A percentile compares a stretch with the other conserved stretches of the same genome.
phyloP scores from a whole-genome alignment of 2,329 filamentous ascomycete species.

The Colletotrichum musae region DNA sequence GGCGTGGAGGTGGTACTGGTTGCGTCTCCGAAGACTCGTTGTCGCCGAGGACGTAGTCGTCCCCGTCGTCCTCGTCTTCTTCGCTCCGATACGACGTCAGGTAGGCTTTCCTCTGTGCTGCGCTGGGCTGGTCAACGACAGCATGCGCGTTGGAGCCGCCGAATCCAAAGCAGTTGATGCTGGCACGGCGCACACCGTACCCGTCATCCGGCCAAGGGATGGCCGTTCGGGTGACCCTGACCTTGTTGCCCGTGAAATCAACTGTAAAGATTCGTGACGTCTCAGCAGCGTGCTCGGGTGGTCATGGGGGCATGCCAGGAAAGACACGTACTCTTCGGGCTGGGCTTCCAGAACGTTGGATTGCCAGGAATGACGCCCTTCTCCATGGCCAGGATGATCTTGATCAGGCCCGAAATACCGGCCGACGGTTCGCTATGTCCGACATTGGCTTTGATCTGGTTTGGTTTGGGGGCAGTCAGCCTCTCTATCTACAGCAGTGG shows the following conservation, averaged over 20 bases:
- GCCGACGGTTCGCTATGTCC: constrained; percentile 50
- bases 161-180: constrained; percentile 54
- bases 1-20: constrained; percentile 6
- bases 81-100: no score
- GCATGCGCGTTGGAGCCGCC: constrained; percentile 54
- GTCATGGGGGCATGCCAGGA: no score
- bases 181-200: constrained; percentile 40
- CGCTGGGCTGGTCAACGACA: constrained; percentile 36
- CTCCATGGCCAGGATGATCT: no score
- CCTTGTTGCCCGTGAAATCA: no score
- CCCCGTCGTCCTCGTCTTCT: no score
- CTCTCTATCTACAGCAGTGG: background rate
- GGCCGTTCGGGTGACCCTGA: constrained; percentile 15
- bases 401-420: constrained; percentile 43
- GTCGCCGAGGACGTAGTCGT: background rate
- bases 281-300: no score
- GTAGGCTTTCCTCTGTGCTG: no score
- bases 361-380: no score
- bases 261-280: no score
- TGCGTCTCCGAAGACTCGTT: background rate
- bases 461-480: background rate
- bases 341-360: no score
- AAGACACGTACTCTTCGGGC: no score
- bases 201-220: constrained; percentile 13
- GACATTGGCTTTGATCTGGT: constrained; percentile 50